Evolutionary conservation across 116 monocot species (phyloP).

Genomic region (Dioscorea cayenensis): DNA sequence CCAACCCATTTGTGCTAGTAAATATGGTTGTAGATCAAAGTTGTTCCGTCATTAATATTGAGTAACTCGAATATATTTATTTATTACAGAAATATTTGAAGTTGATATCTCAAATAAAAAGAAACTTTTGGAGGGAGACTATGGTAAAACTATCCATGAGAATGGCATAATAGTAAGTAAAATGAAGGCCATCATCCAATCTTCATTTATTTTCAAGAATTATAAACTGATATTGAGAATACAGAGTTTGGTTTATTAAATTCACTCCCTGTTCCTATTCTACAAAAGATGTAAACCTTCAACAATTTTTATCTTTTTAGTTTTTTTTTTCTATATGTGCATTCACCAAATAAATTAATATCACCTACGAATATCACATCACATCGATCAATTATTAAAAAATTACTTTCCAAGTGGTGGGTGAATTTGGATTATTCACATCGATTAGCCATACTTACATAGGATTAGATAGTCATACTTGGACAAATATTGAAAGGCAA

Average conservation of each 20-base stretch:
- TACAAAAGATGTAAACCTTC: no score
- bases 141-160: conserved; percentile 55
- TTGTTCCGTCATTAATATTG: no score
- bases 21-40: no score
- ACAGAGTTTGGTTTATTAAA: not conserved
- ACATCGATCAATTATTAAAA: no score
- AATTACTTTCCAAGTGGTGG: conserved; percentile 53
- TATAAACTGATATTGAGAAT: not conserved
- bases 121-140: conserved; percentile 72
- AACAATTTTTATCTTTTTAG: not conserved
- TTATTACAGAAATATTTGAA: conserved; percentile 77
- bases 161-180: conserved; percentile 73
- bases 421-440: conserved; percentile 81
- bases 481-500: no score
- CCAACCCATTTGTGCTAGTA: no score
- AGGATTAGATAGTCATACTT: no score
- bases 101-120: conserved; percentile 90
- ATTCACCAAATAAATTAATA: no score
- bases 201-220: not conserved
- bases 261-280: not conserved
- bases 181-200: not conserved
- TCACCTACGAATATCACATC: no score
- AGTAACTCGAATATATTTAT: not conserved
- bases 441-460: no score
- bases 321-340: not conserved